Percentiles rank a stretch among this genome's conserved stretches.
phyloP scores from a whole-genome alignment of 164 flowering plant species.

The Protea cynaroides region DNA sequence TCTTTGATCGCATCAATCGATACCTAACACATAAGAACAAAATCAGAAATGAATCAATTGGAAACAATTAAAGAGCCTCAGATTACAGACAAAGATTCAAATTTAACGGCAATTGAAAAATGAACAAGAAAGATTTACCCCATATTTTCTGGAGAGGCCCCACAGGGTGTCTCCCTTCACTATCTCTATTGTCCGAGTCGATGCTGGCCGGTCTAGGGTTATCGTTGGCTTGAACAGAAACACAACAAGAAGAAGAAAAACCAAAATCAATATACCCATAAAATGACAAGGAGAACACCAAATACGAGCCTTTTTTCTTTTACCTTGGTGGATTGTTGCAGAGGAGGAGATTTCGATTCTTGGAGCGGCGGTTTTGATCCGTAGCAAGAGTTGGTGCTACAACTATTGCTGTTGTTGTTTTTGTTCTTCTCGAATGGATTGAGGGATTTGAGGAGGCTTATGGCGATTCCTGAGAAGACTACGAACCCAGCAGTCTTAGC shows the following conservation, averaged over 20 bases:
- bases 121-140: slow-evolving; percentile 19
- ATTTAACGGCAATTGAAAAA: background rate
- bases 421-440: slow-evolving; percentile 21
- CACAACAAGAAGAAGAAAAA: background rate
- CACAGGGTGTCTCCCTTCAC: slow-evolving; percentile 49
- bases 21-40: slow-evolving; percentile 16
- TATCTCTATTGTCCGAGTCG: slow-evolving; percentile 25
- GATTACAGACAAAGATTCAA: background rate
- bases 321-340: slow-evolving; percentile 18
- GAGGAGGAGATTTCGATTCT: slow-evolving; percentile 11
- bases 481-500: slow-evolving; percentile 39
- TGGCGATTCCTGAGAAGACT: slow-evolving; percentile 41
- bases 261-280: background rate
- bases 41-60: background rate
- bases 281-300: background rate
- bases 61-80: background rate
- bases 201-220: background rate
- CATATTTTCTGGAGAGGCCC: slow-evolving; percentile 42
- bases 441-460: slow-evolving; percentile 43
- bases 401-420: background rate
- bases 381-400: background rate
- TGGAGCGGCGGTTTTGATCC: background rate
- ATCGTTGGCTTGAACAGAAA: slow-evolving; percentile 6
- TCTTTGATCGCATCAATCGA: slow-evolving; percentile 38
- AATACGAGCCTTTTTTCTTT: background rate